These are phyloP conservation scores for Pseudogymnoascus sp. DNA, from an alignment of 2,329 filamentous ascomycete species.

Conservation along the genomic window DNA sequence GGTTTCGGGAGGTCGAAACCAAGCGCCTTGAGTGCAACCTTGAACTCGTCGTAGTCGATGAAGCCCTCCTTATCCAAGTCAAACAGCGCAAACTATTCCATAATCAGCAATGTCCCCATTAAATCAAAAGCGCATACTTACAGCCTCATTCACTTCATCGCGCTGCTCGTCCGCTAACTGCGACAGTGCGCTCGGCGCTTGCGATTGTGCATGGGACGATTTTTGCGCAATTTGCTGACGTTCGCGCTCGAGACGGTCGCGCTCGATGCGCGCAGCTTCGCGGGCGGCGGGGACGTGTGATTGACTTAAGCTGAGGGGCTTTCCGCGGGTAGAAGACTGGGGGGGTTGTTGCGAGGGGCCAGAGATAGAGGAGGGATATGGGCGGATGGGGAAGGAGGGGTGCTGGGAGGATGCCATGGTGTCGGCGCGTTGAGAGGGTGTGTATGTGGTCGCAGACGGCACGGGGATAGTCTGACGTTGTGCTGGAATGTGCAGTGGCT, in stretches of 20 bases:
- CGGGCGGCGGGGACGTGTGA: conserved; percentile 19
- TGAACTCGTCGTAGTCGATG: conserved; percentile 97
- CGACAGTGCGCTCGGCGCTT: conserved; percentile 18
- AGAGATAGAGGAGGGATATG: conserved; percentile 35
- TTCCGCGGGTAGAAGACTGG: conserved; percentile 44
- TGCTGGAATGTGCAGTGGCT: background rate
- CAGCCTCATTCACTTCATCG: conserved; percentile 89
- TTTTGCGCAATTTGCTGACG: conserved; percentile 16
- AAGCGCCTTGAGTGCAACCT: conserved; percentile 90
- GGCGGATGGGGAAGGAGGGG: conserved; percentile 44
- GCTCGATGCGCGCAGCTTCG: conserved; percentile 35
- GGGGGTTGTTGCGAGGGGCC: conserved; percentile 34
- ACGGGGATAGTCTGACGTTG: background rate
- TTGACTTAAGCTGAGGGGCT: conserved; percentile 27
- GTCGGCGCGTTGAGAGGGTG: background rate
- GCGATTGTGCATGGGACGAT: conserved; percentile 29
- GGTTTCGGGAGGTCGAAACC: conserved; percentile 87
- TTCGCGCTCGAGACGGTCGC: conserved; percentile 30
- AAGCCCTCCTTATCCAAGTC: conserved; percentile 91
- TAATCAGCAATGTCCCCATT: background rate
- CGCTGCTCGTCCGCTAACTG: conserved; percentile 78
- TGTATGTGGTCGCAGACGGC: background rate
- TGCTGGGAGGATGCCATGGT: conserved; percentile 42
- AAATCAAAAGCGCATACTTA: conserved; percentile 40
- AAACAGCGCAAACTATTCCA: conserved; percentile 78